Conservation (phyloP, 192 early-diverging fungal species). For the Coemansia sp. region DNA sequence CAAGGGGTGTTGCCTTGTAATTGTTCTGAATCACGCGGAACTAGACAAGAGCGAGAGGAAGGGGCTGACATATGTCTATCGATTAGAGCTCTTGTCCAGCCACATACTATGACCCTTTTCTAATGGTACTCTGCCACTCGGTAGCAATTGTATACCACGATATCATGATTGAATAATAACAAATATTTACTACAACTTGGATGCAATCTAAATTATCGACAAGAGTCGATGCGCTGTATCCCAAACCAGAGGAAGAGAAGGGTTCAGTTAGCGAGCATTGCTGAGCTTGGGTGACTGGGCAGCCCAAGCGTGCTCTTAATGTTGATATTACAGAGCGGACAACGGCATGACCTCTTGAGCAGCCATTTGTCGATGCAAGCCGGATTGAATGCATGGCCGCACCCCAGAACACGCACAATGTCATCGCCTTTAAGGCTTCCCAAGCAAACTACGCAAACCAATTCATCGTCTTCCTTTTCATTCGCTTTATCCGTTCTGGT, state of each 20-base stretch:
- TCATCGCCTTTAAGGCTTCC: slow-evolving; percentile 12
- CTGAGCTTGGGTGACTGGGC: slow-evolving; percentile 25
- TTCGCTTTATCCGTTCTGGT: not conserved
- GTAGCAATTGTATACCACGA: too few species aligned
- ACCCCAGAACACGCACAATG: slow-evolving; percentile 35
- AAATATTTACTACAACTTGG: not conserved
- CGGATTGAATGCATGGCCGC: slow-evolving; percentile 37
- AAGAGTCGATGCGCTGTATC: too few species aligned
- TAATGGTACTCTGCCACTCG: too few species aligned
- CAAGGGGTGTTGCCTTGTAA: not conserved
- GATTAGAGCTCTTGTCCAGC: too few species aligned
- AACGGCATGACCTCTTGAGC: slow-evolving; percentile 38
- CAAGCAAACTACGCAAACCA: slow-evolving; percentile 37
- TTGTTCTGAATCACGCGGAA: too few species aligned
- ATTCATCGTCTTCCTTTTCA: not conserved
- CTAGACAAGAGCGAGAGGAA: too few species aligned
- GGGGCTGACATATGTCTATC: too few species aligned
- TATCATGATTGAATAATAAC: too few species aligned
- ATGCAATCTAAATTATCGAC: too few species aligned
- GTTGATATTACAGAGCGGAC: slow-evolving; percentile 45
- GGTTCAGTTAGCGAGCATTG: slow-evolving; percentile 22
- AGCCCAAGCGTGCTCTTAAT: slow-evolving; percentile 14
- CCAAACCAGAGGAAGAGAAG: not conserved
- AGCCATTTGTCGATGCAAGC: slow-evolving; percentile 47
- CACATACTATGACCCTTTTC: too few species aligned